Evolutionary conservation across 2,329 filamentous ascomycete species (phyloP), one percentile per base, ranked within the genome.

Genomic region (Claviceps pazoutovae): DNA sequence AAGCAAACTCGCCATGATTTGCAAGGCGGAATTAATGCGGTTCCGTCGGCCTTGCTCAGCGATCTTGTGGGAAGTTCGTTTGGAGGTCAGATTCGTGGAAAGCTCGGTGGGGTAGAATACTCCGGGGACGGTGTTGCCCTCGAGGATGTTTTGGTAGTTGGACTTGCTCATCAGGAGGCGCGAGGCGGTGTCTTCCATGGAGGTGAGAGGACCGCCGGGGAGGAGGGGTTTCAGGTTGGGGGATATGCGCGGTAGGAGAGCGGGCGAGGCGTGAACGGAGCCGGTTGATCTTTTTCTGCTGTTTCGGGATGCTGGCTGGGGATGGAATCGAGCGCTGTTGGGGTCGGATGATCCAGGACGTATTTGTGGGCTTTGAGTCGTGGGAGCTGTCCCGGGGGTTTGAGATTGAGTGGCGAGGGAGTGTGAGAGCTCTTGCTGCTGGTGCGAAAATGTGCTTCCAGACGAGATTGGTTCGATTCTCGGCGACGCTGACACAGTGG

Each of bases 51-150:
- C 93, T 70, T 98, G 93, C 69, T 98, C 93, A 17, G 93, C 93
- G 58, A 98, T 88, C 68, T 98, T 98, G 71, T 98, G 93, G 44
- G 89, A 95, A 2, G 93, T 97, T 50, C 91, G 84, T 71, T 98
- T 98, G 3, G 89, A 95, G 0, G 90, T 96, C 26, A 98, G 72
- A 57, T 95, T 95, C 21, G 90, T 94, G 6, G 90, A 95, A 43
- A 98, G 75, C 49, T 90, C 87, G 59, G 86, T 88, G 0, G 91
- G 90, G 59, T 96, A 97, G 1, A 85, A 86, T 13, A 96, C 85
- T 13, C 91, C 91, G 0, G 90, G 90, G 1, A 96, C 81, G 52
- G 84, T 83, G 49, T 89, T 97, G 48, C 93, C 93, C 65, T 97
- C 93, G 11, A 98, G 71, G 39, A 98, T 93, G 60, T 96, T 95